phyloP scores from a whole-genome alignment of 2,329 filamentous ascomycete species.

The Alternaria sp. region DNA sequence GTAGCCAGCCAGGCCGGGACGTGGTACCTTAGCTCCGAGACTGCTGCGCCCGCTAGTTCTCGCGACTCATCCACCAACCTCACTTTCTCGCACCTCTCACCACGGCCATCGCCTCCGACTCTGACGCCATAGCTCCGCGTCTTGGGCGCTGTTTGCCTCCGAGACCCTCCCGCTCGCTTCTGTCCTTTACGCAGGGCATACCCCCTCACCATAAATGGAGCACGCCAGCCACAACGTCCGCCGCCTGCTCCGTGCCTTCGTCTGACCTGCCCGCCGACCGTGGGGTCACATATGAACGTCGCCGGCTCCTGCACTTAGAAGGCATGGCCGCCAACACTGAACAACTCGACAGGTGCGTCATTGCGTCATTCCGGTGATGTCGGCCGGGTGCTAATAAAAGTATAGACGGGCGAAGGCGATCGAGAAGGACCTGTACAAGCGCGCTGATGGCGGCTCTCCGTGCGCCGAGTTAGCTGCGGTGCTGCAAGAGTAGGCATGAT shows the following conservation, averaged over 20 bases:
- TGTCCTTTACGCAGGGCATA: conserved; percentile 43
- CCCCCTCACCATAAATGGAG: conserved; percentile 63
- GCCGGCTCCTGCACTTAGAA: conserved; percentile 29
- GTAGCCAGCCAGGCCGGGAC: background rate
- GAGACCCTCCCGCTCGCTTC: conserved; percentile 30
- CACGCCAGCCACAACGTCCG: conserved; percentile 56
- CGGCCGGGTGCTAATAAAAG: conserved; percentile 26
- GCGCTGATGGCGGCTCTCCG: conserved; percentile 57
- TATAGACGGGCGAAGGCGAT: conserved; percentile 53
- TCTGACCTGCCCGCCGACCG: conserved; percentile 64
- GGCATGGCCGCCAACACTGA: conserved; percentile 56
- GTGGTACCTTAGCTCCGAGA: conserved; percentile 13
- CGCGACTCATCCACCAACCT: conserved; percentile 13
- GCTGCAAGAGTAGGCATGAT: conserved; percentile 40
- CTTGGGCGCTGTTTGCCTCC: conserved; percentile 35
- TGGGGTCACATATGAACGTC: conserved; percentile 54
- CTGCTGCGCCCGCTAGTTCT: conserved; percentile 15
- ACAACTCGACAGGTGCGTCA: conserved; percentile 60
- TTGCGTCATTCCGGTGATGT: background rate
- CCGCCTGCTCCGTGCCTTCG: conserved; percentile 58
- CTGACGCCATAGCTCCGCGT: conserved; percentile 24
- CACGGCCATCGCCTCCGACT: conserved; percentile 16
- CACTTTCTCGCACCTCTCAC: conserved; percentile 22
- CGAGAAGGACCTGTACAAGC: conserved; percentile 58
- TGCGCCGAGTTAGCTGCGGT: conserved; percentile 58